A percentile compares a stretch with the other conserved stretches of the same genome.
phyloP scores from a whole-genome alignment of 176 grass and related monocot species.

The Oryza coarctata region DNA sequence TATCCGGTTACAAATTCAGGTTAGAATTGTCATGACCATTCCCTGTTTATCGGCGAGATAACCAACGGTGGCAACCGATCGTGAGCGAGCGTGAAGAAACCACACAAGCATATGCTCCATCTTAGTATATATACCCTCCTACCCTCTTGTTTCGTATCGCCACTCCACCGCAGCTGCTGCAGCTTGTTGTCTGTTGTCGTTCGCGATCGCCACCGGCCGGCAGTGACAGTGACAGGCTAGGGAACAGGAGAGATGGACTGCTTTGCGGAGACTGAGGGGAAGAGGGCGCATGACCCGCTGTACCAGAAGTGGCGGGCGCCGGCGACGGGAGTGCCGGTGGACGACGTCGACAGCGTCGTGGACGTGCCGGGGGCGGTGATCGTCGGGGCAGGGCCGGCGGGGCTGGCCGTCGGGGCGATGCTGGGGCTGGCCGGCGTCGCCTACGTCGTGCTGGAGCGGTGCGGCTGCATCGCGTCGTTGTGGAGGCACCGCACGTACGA shows the following conservation, averaged over 20 bases:
- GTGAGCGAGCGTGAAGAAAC: no score
- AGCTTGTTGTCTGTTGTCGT: neutral
- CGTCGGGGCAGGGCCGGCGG: conserved; percentile 70
- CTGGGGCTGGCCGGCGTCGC: conserved; percentile 49
- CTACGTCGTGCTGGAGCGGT: conserved; percentile 67
- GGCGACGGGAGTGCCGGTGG: conserved; percentile 28
- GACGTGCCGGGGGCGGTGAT: conserved; percentile 51
- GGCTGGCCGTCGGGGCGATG: conserved; percentile 64
- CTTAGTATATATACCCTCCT: neutral
- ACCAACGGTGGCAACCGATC: no score
- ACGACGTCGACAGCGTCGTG: neutral
- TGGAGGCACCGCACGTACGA: conserved; percentile 88
- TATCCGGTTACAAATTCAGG: neutral
- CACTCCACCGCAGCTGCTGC: neutral
- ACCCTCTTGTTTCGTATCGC: neutral
- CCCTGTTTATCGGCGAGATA: neutral
- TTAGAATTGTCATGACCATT: neutral
- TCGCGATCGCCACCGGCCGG: neutral
- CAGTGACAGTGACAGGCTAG: neutral
- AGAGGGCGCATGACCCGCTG: conserved; percentile 59
- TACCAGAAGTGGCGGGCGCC: conserved; percentile 20
- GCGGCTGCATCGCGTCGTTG: conserved; percentile 68
- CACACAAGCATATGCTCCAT: neutral
- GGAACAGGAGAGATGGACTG: conserved; percentile 19
- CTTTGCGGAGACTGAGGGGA: conserved; percentile 48